These are phyloP conservation scores for Plectosphaerella sp. DNA, from an alignment of 2,329 filamentous ascomycete species.

Conservation along the genomic window DNA sequence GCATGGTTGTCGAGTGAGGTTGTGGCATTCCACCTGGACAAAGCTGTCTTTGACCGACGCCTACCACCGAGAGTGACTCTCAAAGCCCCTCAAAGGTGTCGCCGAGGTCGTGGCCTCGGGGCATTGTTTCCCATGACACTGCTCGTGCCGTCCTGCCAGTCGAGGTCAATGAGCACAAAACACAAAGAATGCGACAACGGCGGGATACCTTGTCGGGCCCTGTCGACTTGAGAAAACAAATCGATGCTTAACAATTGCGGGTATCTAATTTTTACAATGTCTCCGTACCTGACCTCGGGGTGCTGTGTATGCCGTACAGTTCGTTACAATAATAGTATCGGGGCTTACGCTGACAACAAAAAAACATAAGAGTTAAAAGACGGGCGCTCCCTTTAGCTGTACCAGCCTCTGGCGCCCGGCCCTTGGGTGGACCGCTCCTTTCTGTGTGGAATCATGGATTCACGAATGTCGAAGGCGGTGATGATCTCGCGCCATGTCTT, in stretches of 20 bases:
- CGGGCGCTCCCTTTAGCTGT: constrained; percentile 37
- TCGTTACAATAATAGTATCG: neutral
- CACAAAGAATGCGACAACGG: too few relatives aligned
- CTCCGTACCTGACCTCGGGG: neutral
- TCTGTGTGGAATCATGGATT: constrained; percentile 82
- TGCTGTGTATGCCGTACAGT: neutral
- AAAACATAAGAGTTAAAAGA: neutral
- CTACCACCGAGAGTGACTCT: too few relatives aligned
- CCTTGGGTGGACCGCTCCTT: constrained; percentile 49
- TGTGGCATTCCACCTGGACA: too few relatives aligned
- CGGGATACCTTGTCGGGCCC: too few relatives aligned
- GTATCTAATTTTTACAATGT: neutral
- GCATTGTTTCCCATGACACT: too few relatives aligned
- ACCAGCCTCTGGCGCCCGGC: constrained; percentile 61
- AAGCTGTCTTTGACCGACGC: too few relatives aligned
- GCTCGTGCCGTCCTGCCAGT: too few relatives aligned
- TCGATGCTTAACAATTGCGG: neutral
- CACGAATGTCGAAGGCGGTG: constrained; percentile 67
- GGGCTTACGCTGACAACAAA: neutral
- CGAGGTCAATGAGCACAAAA: too few relatives aligned
- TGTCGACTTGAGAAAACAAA: too few relatives aligned
- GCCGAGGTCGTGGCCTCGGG: too few relatives aligned
- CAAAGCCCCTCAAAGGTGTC: too few relatives aligned
- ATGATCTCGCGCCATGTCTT: constrained; percentile 77
- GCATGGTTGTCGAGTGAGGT: too few relatives aligned